phyloP scores from a whole-genome alignment of 768 basidiomycete genomes.

The Kockovaella imperatae region DNA sequence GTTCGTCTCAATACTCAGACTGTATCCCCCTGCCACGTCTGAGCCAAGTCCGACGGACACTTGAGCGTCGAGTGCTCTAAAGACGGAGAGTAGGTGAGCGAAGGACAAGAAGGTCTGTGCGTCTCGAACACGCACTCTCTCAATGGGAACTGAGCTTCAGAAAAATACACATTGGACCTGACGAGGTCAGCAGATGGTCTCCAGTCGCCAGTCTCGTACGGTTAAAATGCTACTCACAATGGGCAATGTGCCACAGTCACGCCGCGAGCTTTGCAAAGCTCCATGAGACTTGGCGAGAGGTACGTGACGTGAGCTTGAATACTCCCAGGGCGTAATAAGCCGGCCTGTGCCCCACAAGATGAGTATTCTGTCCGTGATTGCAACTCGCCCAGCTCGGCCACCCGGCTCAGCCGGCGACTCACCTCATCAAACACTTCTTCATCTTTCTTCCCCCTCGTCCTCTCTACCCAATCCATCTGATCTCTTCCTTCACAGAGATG shows the following conservation, averaged over 20 bases:
- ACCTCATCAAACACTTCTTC: constrained; percentile 69
- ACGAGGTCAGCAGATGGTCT: not conserved
- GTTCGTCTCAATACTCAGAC: constrained; percentile 62
- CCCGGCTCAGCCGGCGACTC: not conserved
- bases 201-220: not conserved
- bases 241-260: constrained; percentile 79
- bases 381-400: not conserved
- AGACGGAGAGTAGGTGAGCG: constrained; percentile 13
- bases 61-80: constrained; percentile 59
- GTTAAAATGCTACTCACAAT: constrained; percentile 45
- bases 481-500: constrained; percentile 76
- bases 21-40: constrained; percentile 82
- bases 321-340: constrained; percentile 58
- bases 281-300: constrained; percentile 53
- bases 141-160: constrained; percentile 41
- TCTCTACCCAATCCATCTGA: constrained; percentile 63
- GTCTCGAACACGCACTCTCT: constrained; percentile 34
- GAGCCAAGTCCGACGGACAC: constrained; percentile 74
- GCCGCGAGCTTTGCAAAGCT: constrained; percentile 50
- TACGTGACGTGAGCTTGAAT: constrained; percentile 88
- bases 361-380: not conserved
- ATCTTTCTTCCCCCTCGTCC: constrained; percentile 57
- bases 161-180: constrained; percentile 75
- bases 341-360: constrained; percentile 51
- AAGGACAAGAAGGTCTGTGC: too few relatives aligned